phyloP scores from a whole-genome alignment of 441 rosid genomes.

The Dalechampia spathulata region DNA sequence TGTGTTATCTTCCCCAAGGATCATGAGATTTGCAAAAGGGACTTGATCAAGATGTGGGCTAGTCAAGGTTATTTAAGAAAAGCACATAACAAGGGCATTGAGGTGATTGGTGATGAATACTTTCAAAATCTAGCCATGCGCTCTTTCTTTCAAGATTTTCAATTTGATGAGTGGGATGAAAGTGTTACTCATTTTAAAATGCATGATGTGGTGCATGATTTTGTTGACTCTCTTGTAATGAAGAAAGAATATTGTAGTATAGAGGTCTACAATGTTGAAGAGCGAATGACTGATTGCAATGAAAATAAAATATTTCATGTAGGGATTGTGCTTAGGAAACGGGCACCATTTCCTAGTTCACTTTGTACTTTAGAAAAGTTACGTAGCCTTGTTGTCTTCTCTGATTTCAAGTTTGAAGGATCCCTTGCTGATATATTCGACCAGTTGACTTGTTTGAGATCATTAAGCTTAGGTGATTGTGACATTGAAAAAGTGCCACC shows the following conservation, averaged over 20 bases:
- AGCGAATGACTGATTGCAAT: not conserved
- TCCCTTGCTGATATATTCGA: not conserved
- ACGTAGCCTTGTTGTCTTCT: not conserved
- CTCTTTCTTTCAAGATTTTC: not conserved
- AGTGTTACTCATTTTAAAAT: not conserved
- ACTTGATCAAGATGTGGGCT: not conserved
- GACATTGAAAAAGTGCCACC: not conserved
- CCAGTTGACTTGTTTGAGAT: not conserved
- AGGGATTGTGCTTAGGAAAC: not conserved
- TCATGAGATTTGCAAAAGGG: not conserved
- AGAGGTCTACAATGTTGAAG: not conserved
- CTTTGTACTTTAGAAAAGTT: not conserved
- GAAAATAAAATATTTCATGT: not conserved
- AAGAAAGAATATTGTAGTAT: not conserved
- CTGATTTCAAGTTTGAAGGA: not conserved
- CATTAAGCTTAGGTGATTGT: not conserved
- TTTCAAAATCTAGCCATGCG: not conserved
- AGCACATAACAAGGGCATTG: not conserved
- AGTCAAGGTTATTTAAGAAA: not conserved
- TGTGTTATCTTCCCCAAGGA: not conserved
- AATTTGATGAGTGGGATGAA: not conserved
- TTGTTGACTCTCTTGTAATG: not conserved
- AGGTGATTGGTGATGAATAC: not conserved
- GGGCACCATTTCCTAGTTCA: not conserved
- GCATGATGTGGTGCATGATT: not conserved